phyloP scores from a whole-genome alignment of 306 rosid genomes.

The Dryas drummondii region DNA sequence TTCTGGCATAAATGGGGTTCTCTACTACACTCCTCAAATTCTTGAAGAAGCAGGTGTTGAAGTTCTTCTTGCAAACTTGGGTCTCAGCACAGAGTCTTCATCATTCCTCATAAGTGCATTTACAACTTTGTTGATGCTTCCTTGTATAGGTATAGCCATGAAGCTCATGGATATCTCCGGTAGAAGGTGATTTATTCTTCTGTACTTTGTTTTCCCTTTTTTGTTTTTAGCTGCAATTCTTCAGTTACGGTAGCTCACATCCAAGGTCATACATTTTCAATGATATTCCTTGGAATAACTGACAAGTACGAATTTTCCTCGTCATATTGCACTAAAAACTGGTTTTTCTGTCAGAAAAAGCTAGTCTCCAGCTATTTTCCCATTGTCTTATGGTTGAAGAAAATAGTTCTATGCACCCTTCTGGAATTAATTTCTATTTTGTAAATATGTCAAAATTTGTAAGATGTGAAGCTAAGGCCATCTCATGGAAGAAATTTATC shows the following conservation, averaged over 20 bases:
- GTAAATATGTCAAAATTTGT: background rate
- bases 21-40: constrained; percentile 88
- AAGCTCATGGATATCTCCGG: constrained; percentile 76
- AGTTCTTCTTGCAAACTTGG: constrained; percentile 60
- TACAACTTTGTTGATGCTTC: constrained; percentile 84
- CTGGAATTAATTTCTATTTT: background rate
- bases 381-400: background rate
- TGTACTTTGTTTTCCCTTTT: background rate
- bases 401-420: background rate
- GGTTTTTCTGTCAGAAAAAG: background rate
- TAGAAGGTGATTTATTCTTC: constrained; percentile 48
- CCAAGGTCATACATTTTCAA: background rate
- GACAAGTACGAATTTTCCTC: background rate
- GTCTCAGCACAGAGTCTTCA: constrained; percentile 58
- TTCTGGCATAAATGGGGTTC: constrained; percentile 85
- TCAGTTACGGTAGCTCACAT: background rate
- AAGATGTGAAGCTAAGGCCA: background rate
- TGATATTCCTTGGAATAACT: too few species aligned
- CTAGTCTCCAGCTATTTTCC: background rate
- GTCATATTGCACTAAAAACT: background rate
- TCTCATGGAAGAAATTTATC: background rate
- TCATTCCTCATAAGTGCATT: constrained; percentile 76
- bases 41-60: constrained; percentile 80
- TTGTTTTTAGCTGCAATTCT: background rate
- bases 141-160: constrained; percentile 66